Evolutionary conservation across 2,329 filamentous ascomycete genomes (phyloP).

Genomic region (Colletotrichum orbiculare): DNA sequence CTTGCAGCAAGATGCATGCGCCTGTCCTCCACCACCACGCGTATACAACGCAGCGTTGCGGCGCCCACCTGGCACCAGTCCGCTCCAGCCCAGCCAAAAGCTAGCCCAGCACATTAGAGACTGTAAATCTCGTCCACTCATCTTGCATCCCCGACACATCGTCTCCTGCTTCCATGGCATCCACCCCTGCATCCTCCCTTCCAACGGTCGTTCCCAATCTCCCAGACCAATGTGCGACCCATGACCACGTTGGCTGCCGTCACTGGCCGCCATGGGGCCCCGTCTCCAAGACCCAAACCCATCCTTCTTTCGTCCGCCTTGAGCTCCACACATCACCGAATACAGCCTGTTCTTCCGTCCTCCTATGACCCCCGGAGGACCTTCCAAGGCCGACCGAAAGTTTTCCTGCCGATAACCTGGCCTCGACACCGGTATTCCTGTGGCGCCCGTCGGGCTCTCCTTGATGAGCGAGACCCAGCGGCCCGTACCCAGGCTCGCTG

Average conservation of each 20-base stretch:
- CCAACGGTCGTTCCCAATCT: constrained; percentile 37
- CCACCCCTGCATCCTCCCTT: constrained; percentile 24
- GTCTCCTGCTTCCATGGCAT: constrained; percentile 15
- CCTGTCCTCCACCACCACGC: constrained; percentile 5
- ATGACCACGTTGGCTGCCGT: constrained; percentile 37
- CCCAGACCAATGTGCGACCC: constrained; percentile 34
- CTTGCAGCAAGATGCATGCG: constrained; percentile 23
- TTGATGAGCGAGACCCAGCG: too few relatives aligned
- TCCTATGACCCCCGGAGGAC: not conserved
- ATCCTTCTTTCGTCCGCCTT: constrained; percentile 18
- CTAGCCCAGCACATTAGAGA: too few relatives aligned
- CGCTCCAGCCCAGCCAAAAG: not conserved
- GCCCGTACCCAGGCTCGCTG: too few relatives aligned
- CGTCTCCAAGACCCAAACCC: constrained; percentile 23
- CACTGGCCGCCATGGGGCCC: constrained; percentile 31
- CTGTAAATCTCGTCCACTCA: constrained; percentile 7
- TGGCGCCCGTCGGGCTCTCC: too few relatives aligned
- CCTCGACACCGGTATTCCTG: constrained; percentile 14
- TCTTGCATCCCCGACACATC: constrained; percentile 4
- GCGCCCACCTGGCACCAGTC: constrained; percentile 3
- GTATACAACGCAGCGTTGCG: constrained; percentile 34
- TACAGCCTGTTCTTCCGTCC: constrained; percentile 17
- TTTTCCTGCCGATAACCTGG: constrained; percentile 3
- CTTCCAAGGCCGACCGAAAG: not conserved
- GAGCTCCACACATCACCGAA: constrained; percentile 20